These are phyloP conservation scores for Penicillium sp. DNA, from an alignment of 2,329 filamentous ascomycete species.

Conservation along the genomic window DNA sequence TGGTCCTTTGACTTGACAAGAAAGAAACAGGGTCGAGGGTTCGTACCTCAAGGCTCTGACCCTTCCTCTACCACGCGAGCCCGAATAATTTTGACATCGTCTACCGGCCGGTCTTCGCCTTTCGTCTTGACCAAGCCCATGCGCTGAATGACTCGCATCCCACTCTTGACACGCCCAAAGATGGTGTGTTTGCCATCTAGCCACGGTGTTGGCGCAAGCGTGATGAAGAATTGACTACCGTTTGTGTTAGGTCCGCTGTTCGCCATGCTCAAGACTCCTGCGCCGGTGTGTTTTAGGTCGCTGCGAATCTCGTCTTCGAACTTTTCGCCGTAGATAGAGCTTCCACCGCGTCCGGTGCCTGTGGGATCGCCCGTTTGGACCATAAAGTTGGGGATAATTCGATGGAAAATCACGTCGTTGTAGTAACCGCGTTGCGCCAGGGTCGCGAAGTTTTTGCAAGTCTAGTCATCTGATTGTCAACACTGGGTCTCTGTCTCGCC, in stretches of 20 bases:
- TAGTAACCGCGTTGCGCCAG: constrained; percentile 83
- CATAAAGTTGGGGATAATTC: constrained; percentile 96
- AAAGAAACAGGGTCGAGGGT: background rate
- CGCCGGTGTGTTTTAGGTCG: constrained; percentile 80
- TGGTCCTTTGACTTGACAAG: too few relatives aligned
- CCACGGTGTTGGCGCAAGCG: constrained; percentile 90
- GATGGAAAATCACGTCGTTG: constrained; percentile 79
- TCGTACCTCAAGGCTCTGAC: constrained; percentile 27
- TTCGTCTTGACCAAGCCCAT: constrained; percentile 85
- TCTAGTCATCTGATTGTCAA: constrained; percentile 41
- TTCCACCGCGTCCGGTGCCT: constrained; percentile 82
- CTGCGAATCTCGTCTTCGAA: constrained; percentile 87
- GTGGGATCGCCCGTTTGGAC: constrained; percentile 91
- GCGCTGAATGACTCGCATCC: constrained; percentile 75
- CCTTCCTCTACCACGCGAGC: constrained; percentile 60
- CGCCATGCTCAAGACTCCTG: constrained; percentile 92
- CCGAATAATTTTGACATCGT: constrained; percentile 73
- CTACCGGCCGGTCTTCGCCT: constrained; percentile 69
- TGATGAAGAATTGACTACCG: constrained; percentile 93
- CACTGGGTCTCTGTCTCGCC: background rate
- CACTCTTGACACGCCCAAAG: constrained; percentile 81
- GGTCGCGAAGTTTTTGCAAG: constrained; percentile 79
- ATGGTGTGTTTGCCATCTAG: constrained; percentile 96
- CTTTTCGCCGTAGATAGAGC: constrained; percentile 84
- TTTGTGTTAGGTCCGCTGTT: constrained; percentile 92